A percentile compares a stretch with the other conserved stretches of the same genome.
These are phyloP conservation scores for Brassica incana DNA, from an alignment of 345 rosid species.

Conservation along the genomic window DNA sequence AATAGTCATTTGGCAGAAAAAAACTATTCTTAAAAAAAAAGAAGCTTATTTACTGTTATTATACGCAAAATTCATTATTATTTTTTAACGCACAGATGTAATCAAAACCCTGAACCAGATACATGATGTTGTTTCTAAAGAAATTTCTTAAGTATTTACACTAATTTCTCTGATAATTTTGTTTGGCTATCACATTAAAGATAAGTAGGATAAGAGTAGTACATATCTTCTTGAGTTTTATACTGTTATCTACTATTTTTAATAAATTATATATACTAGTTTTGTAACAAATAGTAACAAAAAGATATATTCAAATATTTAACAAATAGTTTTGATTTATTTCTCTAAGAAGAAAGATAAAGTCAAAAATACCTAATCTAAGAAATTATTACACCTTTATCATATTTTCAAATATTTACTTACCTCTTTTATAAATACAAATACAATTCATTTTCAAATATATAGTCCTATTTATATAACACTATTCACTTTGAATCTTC, in stretches of 20 bases:
- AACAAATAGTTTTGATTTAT: background rate
- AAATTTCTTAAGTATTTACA: background rate
- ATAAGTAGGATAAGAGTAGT: too few species aligned
- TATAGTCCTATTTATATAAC: background rate
- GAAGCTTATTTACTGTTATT: background rate
- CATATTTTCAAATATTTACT: background rate
- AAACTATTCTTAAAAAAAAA: background rate
- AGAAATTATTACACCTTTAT: background rate
- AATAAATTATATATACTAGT: background rate
- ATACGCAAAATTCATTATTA: background rate
- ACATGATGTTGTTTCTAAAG: background rate
- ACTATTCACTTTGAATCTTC: background rate
- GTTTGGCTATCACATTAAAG: too few species aligned
- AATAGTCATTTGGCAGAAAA: too few species aligned
- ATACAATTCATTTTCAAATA: background rate
- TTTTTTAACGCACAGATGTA: background rate
- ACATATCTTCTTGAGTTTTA: background rate
- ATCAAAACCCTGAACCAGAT: background rate
- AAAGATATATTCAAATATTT: background rate
- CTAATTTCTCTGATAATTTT: too few species aligned
- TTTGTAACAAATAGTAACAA: background rate
- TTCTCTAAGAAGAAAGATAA: constrained; percentile 1
- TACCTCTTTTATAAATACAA: background rate
- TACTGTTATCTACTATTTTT: background rate
- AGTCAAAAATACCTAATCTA: constrained; percentile 9